Evolutionary conservation across 208 protist genomes (phyloP).

Genomic region (Plasmodiophora brassicae): DNA sequence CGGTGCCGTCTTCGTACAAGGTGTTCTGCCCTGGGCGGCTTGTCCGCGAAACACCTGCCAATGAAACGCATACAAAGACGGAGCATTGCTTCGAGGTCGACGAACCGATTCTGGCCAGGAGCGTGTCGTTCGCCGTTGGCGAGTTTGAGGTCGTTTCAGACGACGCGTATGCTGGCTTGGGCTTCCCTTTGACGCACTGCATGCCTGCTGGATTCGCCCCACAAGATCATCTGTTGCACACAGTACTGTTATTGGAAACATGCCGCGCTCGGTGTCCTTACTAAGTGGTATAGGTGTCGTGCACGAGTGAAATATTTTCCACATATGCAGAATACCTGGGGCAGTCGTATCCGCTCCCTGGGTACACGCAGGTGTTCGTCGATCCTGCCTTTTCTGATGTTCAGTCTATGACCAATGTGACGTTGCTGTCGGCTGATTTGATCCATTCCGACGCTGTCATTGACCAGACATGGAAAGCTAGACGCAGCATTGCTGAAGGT

Average conservation of each 20-base stretch:
- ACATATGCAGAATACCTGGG: neutral
- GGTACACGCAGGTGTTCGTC: neutral
- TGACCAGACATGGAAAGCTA: conserved; percentile 2
- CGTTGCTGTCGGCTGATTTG: neutral
- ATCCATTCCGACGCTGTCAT: conserved; percentile 11
- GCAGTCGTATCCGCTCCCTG: neutral
- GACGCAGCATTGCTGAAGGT: neutral
- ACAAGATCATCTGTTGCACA: neutral
- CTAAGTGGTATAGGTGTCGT: neutral
- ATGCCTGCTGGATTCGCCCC: neutral
- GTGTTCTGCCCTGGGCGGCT: conserved; percentile 16
- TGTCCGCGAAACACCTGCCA: neutral
- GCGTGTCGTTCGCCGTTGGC: neutral
- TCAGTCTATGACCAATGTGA: neutral
- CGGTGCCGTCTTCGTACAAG: neutral
- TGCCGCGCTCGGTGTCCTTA: neutral
- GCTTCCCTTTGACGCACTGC: neutral
- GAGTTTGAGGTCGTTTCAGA: neutral
- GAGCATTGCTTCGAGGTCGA: neutral
- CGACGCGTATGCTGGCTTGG: neutral
- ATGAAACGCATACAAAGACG: neutral
- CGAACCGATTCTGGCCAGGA: neutral
- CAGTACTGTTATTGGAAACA: neutral
- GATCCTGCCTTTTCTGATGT: neutral
- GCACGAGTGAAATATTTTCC: neutral